A percentile compares a stretch with the other conserved stretches of the same genome.
Conservation (phyloP, 805 yeast genomes). For the Schwanniomyces vanrijiae region DNA sequence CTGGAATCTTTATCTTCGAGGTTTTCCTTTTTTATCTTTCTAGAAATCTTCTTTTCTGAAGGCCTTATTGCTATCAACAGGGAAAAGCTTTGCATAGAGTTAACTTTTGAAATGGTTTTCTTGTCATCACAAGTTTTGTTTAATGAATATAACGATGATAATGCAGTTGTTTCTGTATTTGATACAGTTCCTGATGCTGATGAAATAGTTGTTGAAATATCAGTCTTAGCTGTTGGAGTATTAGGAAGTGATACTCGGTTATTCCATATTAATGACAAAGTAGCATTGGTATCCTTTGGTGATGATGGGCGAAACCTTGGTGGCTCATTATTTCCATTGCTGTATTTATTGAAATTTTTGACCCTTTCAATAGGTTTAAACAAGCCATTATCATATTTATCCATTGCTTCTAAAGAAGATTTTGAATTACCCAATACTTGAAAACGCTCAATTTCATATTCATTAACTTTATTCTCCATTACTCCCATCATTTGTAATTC, state of each 20-base stretch:
- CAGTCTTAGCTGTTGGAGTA: conserved; percentile 19
- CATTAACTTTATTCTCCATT: conserved; percentile 83
- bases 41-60: neutral
- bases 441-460: conserved; percentile 64
- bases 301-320: conserved; percentile 1
- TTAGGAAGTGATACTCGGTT: conserved; percentile 11
- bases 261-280: conserved; percentile 28
- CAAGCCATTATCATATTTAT: conserved; percentile 59
- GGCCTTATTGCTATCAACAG: neutral
- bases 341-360: neutral
- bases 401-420: conserved; percentile 62
- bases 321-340: neutral
- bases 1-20: neutral
- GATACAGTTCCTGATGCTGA: conserved; percentile 40
- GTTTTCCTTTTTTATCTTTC: neutral
- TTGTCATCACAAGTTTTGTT: conserved; percentile 28
- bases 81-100: conserved; percentile 2
- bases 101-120: neutral
- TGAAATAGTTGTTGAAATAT: conserved; percentile 31
- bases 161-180: conserved; percentile 32
- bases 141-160: conserved; percentile 36
- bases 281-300: conserved; percentile 18
- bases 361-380: conserved; percentile 36
- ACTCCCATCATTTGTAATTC: conserved; percentile 98
- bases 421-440: conserved; percentile 29